phyloP scores from a whole-genome alignment of 2,329 filamentous ascomycete species.

The Colletotrichum chrysophilum region DNA sequence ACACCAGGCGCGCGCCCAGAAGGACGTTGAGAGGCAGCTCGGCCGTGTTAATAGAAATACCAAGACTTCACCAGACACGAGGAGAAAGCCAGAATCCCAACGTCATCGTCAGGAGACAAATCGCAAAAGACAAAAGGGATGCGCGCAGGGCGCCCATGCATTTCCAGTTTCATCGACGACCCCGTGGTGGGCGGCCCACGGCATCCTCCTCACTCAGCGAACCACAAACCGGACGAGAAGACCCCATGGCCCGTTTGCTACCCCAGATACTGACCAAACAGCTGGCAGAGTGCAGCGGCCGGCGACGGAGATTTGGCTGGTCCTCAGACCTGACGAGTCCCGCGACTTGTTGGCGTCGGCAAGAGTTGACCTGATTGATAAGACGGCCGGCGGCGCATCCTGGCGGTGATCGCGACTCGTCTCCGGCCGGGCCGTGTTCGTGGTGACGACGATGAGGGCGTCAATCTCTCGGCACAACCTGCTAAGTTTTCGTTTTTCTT shows the following conservation, averaged over 20 bases:
- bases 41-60: constrained; percentile 4
- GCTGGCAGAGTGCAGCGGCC: background rate
- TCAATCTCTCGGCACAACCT: background rate
- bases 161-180: constrained; percentile 10
- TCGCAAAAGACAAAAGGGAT: background rate
- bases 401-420: background rate
- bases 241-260: background rate
- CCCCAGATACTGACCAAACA: constrained; percentile 1
- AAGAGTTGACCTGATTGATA: background rate
- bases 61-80: background rate
- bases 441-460: background rate
- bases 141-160: constrained; percentile 4
- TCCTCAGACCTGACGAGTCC: background rate
- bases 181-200: background rate
- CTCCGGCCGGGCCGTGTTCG: background rate
- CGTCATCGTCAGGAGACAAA: constrained; percentile 5
- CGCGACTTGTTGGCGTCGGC: background rate
- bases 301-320: background rate
- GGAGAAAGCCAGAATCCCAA: background rate
- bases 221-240: background rate
- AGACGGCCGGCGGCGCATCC: background rate
- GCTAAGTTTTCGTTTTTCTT: background rate
- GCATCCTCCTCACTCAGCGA: background rate
- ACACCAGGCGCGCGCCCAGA: background rate
- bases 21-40: background rate